A percentile compares a stretch with the other conserved stretches of the same genome.
Evolutionary conservation across 495 filamentous ascomycete species (phyloP).

Genomic region (Bryoglossum gracile): DNA sequence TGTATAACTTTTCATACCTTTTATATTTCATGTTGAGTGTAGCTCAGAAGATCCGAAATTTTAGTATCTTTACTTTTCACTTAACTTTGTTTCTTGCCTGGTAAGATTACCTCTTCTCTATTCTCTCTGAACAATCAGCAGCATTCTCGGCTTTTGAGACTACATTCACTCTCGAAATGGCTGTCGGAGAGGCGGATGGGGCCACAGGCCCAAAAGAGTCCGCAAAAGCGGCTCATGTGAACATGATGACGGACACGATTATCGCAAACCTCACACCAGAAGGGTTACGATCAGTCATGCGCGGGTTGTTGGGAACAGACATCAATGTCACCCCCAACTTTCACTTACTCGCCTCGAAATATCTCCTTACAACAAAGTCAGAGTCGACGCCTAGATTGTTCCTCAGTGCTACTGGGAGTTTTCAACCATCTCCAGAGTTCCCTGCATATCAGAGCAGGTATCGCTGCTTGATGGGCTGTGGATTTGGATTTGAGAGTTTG

Average conservation of each 20-base stretch:
- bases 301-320: conserved; percentile 19
- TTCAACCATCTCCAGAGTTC: conserved; percentile 5
- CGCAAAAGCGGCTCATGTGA: conserved; percentile 27
- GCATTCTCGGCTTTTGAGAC: no score
- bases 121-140: no score
- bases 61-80: no score
- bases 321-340: conserved; percentile 22
- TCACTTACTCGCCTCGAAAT: conserved; percentile 17
- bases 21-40: no score
- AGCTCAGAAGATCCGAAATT: no score
- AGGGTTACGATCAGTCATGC: conserved; percentile 25
- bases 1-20: no score
- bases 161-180: not conserved
- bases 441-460: conserved; percentile 13
- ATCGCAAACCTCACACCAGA: conserved; percentile 27
- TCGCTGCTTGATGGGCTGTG: conserved; percentile 29
- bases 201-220: not conserved
- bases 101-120: no score
- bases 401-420: not conserved
- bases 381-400: not conserved
- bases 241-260: conserved; percentile 31
- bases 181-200: not conserved
- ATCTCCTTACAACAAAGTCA: conserved; percentile 7
- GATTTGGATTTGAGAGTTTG: conserved; percentile 18
- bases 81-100: no score